Evolutionary conservation across 805 yeast genomes (phyloP).

Genomic region (Ogataea polymorpha): DNA sequence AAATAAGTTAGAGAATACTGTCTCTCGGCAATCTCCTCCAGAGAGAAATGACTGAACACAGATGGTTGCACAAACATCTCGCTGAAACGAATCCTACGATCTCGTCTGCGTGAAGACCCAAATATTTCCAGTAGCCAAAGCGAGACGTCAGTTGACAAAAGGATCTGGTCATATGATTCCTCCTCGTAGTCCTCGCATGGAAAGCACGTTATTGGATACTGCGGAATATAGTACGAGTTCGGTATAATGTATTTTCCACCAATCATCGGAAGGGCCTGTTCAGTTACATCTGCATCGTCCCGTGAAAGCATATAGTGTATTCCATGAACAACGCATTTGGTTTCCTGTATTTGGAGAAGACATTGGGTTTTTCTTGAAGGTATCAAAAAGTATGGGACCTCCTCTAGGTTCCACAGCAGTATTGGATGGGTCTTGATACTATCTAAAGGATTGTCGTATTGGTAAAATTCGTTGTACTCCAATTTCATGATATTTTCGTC

Average conservation of each 20-base stretch:
- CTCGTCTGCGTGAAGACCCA: conserved; percentile 13
- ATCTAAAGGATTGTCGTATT: conserved; percentile 11
- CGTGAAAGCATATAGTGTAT: conserved; percentile 25
- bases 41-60: conserved; percentile 20
- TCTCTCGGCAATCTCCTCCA: conserved; percentile 19
- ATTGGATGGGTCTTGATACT: conserved; percentile 20
- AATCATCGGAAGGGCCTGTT: conserved; percentile 12
- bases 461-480: conserved; percentile 25
- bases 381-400: conserved; percentile 27
- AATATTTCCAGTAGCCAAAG: conserved; percentile 29
- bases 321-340: conserved; percentile 23
- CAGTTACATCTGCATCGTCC: conserved; percentile 26
- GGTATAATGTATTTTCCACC: conserved; percentile 8
- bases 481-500: conserved; percentile 22
- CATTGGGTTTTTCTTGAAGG: conserved; percentile 25
- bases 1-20: conserved; percentile 21
- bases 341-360: conserved; percentile 27
- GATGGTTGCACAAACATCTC: conserved; percentile 25
- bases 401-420: conserved; percentile 26
- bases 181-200: conserved; percentile 18
- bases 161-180: conserved; percentile 27
- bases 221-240: conserved; percentile 28
- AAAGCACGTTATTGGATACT: conserved; percentile 15
- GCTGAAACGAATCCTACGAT: conserved; percentile 17
- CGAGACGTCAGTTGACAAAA: conserved; percentile 23